phyloP scores from a whole-genome alignment of 306 rosid genomes.

The Trifolium fragiferum region DNA sequence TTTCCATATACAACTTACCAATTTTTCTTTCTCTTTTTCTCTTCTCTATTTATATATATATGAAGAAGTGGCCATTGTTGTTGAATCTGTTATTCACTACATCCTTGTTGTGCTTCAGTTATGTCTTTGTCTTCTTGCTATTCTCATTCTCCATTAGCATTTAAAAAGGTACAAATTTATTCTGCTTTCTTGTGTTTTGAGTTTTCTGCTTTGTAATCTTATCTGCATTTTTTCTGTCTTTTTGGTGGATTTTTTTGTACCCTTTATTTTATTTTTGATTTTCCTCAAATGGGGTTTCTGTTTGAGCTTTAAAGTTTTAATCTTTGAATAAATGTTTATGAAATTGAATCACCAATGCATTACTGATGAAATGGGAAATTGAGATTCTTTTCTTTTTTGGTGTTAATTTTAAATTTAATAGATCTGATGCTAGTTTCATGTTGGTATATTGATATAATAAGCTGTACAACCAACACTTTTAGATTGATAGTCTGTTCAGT shows the following conservation, averaged over 20 bases:
- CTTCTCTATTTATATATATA: not conserved
- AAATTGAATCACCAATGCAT: conserved; percentile 25
- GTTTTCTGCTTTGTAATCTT: conserved; percentile 31
- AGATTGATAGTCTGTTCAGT: not conserved
- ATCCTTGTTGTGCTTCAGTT: conserved; percentile 45
- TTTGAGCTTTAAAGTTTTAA: conserved; percentile 27
- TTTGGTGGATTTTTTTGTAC: conserved; percentile 8
- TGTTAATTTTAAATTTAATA: not conserved
- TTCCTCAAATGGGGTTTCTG: conserved; percentile 18
- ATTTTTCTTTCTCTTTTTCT: too few species aligned
- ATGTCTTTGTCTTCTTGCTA: conserved; percentile 66
- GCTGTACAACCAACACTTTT: too few species aligned
- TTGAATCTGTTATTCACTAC: conserved; percentile 38
- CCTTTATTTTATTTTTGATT: not conserved
- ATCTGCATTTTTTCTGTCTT: conserved; percentile 5
- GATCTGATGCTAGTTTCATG: conserved; percentile 34
- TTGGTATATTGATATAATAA: not conserved
- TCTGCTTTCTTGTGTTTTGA: not conserved
- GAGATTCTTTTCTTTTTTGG: not conserved
- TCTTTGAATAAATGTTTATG: conserved; percentile 14
- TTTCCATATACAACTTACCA: too few species aligned
- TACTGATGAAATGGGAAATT: conserved; percentile 27
- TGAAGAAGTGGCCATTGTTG: conserved; percentile 53
- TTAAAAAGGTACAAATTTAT: conserved; percentile 56
- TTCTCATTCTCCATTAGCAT: conserved; percentile 51